phyloP scores from a whole-genome alignment of 1,284 basidiomycete genomes.

The Austroboletus novae-zelandiae region DNA sequence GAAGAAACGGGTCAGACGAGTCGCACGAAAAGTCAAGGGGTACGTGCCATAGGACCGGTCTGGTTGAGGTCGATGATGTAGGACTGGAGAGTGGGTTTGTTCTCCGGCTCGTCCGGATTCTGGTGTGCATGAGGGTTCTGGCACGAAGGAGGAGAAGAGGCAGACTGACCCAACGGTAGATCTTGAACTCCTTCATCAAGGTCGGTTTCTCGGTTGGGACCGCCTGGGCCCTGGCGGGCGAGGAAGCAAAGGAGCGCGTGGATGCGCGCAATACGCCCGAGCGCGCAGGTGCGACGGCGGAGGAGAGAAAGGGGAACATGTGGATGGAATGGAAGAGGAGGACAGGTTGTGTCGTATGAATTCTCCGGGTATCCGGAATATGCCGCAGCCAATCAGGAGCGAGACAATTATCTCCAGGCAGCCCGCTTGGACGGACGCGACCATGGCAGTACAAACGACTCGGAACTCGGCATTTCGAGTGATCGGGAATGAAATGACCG shows the following conservation, averaged over 20 bases:
- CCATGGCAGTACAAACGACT: neutral
- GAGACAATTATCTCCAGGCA: neutral
- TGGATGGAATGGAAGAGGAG: neutral
- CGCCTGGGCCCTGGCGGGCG: conserved; percentile 41
- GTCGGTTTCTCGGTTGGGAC: conserved; percentile 43
- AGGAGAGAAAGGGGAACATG: conserved; percentile 16
- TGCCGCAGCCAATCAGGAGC: conserved; percentile 24
- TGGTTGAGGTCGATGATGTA: conserved; percentile 94
- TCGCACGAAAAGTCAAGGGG: neutral
- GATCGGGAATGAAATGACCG: no score
- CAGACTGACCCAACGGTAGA: conserved; percentile 86
- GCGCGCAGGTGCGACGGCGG: conserved; percentile 1
- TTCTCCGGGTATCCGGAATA: conserved; percentile 11
- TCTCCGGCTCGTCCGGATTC: conserved; percentile 94
- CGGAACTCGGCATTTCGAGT: no score
- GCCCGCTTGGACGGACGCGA: neutral
- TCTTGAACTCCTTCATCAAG: conserved; percentile 86
- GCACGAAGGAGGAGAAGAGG: fast-evolving
- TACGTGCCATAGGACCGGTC: conserved; percentile 90
- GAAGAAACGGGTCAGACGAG: conserved; percentile 1
- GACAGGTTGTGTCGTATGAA: conserved; percentile 15
- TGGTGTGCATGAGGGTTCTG: conserved; percentile 26
- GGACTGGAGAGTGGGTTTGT: conserved; percentile 89
- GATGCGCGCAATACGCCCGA: conserved; percentile 9
- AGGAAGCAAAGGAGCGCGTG: conserved; percentile 41